Evolutionary conservation across 306 rosid genomes (phyloP), one percentile per base, ranked within the genome.

Genomic region (Malus orientalis): DNA sequence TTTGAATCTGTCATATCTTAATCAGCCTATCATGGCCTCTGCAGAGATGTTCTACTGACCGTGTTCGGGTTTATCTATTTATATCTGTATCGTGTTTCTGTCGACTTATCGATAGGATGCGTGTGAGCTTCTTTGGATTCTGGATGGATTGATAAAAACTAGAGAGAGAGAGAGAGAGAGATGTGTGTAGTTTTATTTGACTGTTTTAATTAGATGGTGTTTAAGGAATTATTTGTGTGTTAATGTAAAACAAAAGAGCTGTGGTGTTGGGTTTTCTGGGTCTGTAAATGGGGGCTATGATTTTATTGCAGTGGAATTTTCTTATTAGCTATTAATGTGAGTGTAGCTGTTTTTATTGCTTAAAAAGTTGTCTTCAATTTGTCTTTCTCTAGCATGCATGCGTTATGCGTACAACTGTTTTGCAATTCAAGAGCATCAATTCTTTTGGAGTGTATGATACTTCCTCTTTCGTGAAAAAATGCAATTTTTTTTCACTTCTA

Each of bases 1-100:
- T 5, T 15, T 82, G 67, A 82, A 76, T 32, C 76, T 86, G 81
- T 87, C 86, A 3, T 79, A 74, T 59, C 22, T 84, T 73, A 91
- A 85, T 69, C 98, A 94, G 16, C 96, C 94, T 2, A 84, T 94
- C 2, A 78, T 79, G 88, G 94, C 96, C 44, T 81, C 93, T 51
- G 75, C 93, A 27, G 90, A 87, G 55, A 72, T 87, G 53, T 78
- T 88, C 66, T 87, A 68, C 27, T 91, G 80, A 85, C 67, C 32
- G 69, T 57, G 55, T 49, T 49, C 3, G 18, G 20, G 55, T 47
- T 47, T 47, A 47, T 47, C 5, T 5, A 14, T 13, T 47, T 14
- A 47, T 47, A 47, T 47, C 2, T 47, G 18, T 1, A 16, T 47
- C 53, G 53, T 47, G 18, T 13, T 47, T 5, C 5, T 47, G 53